A percentile compares a stretch with the other conserved stretches of the same genome.
Conservation (phyloP, 129 eudicot genomes). For the Flaveria brownii region DNA sequence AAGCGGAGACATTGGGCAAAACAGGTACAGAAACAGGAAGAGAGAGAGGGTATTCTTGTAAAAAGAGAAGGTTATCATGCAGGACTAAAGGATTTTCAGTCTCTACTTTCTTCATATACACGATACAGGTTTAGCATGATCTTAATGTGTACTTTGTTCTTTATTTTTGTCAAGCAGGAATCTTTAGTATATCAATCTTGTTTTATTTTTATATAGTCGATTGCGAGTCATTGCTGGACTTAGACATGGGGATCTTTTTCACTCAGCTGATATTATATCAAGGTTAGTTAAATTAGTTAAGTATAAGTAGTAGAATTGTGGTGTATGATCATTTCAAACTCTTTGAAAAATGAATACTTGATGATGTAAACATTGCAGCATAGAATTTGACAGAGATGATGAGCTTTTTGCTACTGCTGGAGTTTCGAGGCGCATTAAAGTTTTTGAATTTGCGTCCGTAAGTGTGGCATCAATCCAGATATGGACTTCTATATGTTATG, state of each 20-base stretch:
- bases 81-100: slow-evolving; percentile 83
- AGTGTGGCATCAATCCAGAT: slow-evolving; percentile 29
- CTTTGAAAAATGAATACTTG: neutral
- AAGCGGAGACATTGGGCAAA: slow-evolving; percentile 69
- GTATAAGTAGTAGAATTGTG: neutral
- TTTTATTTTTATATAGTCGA: slow-evolving; percentile 52
- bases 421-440: slow-evolving; percentile 83
- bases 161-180: neutral
- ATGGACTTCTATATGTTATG: neutral
- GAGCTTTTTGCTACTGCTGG: slow-evolving; percentile 98
- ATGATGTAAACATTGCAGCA: slow-evolving; percentile 49
- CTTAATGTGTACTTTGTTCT: neutral
- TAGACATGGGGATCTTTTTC: slow-evolving; percentile 89
- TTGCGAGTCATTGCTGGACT: slow-evolving; percentile 81
- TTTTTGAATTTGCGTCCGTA: slow-evolving; percentile 89
- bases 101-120: slow-evolving; percentile 76
- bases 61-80: slow-evolving; percentile 55
- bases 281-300: slow-evolving; percentile 50
- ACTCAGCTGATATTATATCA: slow-evolving; percentile 88
- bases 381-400: slow-evolving; percentile 93
- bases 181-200: slow-evolving; percentile 8
- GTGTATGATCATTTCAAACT: neutral
- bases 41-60: slow-evolving; percentile 32
- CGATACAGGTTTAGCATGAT: slow-evolving; percentile 67
- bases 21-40: slow-evolving; percentile 47